Conservation (phyloP, 225 moss, liverwort and hornwort genomes). For the Pseudisothecium myosuroides region DNA sequence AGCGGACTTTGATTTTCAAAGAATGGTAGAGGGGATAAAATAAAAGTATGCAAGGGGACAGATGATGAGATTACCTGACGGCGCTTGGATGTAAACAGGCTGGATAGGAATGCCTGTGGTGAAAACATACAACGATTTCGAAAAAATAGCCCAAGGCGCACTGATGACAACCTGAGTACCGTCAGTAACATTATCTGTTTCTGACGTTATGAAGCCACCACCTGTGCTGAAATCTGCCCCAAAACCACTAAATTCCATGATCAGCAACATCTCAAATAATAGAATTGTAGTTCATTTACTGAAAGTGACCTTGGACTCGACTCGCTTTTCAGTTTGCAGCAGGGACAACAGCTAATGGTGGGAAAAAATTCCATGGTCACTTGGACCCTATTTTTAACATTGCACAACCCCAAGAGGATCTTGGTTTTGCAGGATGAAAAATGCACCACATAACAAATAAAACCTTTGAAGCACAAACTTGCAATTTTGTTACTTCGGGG, state of each 20-base stretch:
- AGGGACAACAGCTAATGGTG: neutral
- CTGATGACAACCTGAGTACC: slow-evolving; percentile 12
- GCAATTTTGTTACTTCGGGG: neutral
- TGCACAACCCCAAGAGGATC: neutral
- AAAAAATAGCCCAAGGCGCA: slow-evolving; percentile 13
- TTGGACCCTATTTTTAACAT: neutral
- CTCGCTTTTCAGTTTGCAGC: neutral
- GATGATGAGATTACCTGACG: slow-evolving; percentile 13
- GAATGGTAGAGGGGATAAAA: neutral
- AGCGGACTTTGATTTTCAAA: neutral
- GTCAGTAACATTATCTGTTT: neutral
- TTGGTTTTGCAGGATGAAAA: neutral
- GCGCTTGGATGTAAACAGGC: slow-evolving; percentile 41
- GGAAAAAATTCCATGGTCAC: neutral
- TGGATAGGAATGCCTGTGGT: slow-evolving; percentile 40
- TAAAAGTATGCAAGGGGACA: neutral
- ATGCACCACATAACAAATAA: neutral
- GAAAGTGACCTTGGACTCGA: neutral
- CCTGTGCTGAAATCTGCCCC: neutral
- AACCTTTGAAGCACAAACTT: neutral
- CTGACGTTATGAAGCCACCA: slow-evolving; percentile 3
- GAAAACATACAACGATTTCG: slow-evolving; percentile 31
- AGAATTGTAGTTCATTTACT: neutral
- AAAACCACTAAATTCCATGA: neutral
- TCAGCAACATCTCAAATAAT: neutral